Percentiles rank a stretch among this genome's conserved stretches.
Evolutionary conservation across 768 basidiomycete genomes (phyloP).

Genomic region (Tricholomella constricta): DNA sequence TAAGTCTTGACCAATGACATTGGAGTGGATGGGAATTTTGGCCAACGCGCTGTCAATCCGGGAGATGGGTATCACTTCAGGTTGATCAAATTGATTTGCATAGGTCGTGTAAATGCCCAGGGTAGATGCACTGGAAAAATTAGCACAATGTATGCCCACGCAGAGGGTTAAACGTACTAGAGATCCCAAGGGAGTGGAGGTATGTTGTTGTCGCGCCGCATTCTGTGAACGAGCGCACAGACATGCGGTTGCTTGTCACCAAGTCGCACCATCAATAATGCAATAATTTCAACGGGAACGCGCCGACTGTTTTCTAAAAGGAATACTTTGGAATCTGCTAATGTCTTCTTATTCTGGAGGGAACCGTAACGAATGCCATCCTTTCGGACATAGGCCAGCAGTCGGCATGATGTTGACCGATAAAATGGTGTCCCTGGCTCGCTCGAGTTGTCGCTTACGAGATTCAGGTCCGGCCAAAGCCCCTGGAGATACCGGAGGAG

Average conservation of each 20-base stretch:
- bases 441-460: neutral
- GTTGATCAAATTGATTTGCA: conserved; percentile 16
- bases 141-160: neutral
- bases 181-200: conserved; percentile 24
- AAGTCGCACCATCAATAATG: conserved; percentile 15
- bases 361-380: conserved; percentile 25
- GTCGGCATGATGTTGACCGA: neutral
- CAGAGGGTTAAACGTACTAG: conserved; percentile 15
- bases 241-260: conserved; percentile 12
- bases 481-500: neutral
- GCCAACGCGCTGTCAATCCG: conserved; percentile 16
- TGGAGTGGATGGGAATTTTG: conserved; percentile 9
- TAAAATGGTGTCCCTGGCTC: neutral
- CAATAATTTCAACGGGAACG: conserved; percentile 9
- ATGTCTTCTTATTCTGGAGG: conserved; percentile 12
- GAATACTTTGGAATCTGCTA: conserved; percentile 18
- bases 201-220: conserved; percentile 14
- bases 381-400: conserved; percentile 16
- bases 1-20: conserved; percentile 2
- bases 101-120: conserved; percentile 23
- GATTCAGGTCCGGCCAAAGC: neutral
- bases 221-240: conserved; percentile 18
- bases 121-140: conserved; percentile 13
- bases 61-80: conserved; percentile 17
- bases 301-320: neutral